These are phyloP conservation scores for Saturnispora sekii DNA, from an alignment of 805 yeast genomes.

Conservation along the genomic window DNA sequence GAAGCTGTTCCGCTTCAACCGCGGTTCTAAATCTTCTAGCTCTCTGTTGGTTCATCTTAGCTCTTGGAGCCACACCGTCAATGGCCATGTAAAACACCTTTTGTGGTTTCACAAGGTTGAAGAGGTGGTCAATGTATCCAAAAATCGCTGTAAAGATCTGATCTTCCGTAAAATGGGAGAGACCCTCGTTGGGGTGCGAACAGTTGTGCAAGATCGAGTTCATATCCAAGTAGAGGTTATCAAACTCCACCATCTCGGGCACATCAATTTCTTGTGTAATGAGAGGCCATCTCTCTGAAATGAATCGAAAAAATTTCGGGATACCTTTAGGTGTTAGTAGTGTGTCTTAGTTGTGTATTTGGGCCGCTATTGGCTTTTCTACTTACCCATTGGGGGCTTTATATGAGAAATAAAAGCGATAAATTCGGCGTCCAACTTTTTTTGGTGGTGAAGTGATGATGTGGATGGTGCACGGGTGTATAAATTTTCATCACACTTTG, in stretches of 20 bases:
- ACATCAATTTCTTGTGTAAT: constrained; percentile 80
- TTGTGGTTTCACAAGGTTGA: constrained; percentile 78
- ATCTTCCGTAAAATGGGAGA: constrained; percentile 68
- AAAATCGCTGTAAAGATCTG: constrained; percentile 89
- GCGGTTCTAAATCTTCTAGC: constrained; percentile 93
- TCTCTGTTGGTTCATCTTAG: constrained; percentile 97
- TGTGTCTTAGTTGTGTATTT: neutral
- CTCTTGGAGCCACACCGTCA: constrained; percentile 98
- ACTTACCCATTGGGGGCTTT: neutral
- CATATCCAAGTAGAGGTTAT: constrained; percentile 93
- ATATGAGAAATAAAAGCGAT: neutral
- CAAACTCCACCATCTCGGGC: constrained; percentile 83
- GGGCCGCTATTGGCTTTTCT: no score
- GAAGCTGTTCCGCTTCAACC: constrained; percentile 75
- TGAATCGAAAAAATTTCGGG: constrained; percentile 93
- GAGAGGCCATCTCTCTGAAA: constrained; percentile 98
- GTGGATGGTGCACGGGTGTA: constrained; percentile 2
- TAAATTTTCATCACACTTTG: no score
- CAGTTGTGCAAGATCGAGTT: constrained; percentile 91
- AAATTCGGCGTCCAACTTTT: neutral
- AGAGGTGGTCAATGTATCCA: constrained; percentile 88
- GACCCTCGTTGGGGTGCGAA: constrained; percentile 71
- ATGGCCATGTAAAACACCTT: constrained; percentile 90
- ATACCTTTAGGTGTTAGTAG: constrained; percentile 47
- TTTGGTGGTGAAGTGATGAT: neutral